phyloP scores from a whole-genome alignment of 441 rosid genomes.

The Jatropha multifida region DNA sequence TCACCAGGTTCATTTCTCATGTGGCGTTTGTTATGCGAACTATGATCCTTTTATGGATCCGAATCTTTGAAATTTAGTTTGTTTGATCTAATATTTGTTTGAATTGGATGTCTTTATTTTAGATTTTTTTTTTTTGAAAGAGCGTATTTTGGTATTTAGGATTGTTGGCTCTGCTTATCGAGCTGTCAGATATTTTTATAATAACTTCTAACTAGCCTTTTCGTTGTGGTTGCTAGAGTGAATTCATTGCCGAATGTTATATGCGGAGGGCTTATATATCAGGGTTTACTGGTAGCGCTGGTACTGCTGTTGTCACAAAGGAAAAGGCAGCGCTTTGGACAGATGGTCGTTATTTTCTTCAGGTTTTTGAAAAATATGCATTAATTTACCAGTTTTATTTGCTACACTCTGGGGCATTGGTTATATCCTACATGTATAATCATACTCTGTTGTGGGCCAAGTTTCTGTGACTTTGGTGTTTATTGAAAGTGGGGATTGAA shows the following conservation, averaged over 20 bases:
- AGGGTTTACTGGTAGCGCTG: slow-evolving; percentile 96
- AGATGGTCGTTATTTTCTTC: slow-evolving; percentile 97
- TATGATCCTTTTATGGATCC: too few species aligned
- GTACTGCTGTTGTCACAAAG: slow-evolving; percentile 85
- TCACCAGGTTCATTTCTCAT: slow-evolving; percentile 61
- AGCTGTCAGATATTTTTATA: not conserved
- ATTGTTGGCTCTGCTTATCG: not conserved
- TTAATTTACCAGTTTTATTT: not conserved
- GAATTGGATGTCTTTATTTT: not conserved
- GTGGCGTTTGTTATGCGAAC: not conserved
- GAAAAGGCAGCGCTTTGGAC: slow-evolving; percentile 98
- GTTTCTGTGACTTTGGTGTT: not conserved
- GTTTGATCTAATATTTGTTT: not conserved
- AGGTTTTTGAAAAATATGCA: slow-evolving; percentile 44
- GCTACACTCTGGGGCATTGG: not conserved
- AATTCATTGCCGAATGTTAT: slow-evolving; percentile 91
- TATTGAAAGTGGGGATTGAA: not conserved
- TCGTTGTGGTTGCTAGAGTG: slow-evolving; percentile 58
- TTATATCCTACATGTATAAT: not conserved
- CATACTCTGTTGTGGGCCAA: not conserved
- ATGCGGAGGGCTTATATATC: slow-evolving; percentile 82
- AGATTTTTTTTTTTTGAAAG: not conserved
- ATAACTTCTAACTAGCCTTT: not conserved
- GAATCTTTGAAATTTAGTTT: not conserved
- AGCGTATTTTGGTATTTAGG: not conserved